Evolutionary conservation across 192 early-diverging fungal genomes (phyloP).

Genomic region (Backusella parvicylindrica): DNA sequence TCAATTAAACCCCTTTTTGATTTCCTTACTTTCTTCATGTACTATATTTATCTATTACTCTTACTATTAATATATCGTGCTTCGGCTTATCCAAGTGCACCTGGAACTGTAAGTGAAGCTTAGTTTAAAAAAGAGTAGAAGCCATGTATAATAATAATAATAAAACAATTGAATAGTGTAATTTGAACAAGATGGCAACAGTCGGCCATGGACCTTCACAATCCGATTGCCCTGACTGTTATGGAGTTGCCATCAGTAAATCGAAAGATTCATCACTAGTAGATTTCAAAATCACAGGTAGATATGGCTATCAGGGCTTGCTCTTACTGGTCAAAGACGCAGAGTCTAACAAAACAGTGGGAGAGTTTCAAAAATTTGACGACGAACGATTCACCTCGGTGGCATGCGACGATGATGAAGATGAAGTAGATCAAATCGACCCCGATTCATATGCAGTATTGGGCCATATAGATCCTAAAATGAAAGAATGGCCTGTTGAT

Average conservation of each 20-base stretch:
- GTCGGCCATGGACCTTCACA: constrained; percentile 16
- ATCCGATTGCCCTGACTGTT: constrained; percentile 9
- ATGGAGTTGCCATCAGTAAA: neutral
- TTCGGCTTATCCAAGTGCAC: constrained; percentile 11
- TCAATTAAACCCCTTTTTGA: neutral
- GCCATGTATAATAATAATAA: too few species aligned
- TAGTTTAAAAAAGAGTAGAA: neutral
- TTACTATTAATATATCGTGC: neutral
- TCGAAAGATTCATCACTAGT: neutral
- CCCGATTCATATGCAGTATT: constrained; percentile 1
- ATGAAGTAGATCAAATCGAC: constrained; percentile 5
- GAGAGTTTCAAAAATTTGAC: constrained; percentile 7
- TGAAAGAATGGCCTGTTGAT: constrained; percentile 9
- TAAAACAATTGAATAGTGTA: constrained; percentile 6
- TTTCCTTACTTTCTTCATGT: neutral
- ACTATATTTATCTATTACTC: neutral
- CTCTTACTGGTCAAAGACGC: constrained; percentile 5
- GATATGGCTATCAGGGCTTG: constrained; percentile 3
- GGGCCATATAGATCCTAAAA: constrained; percentile 7
- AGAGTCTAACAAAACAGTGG: constrained; percentile 7
- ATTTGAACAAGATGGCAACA: constrained; percentile 13
- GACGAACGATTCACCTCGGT: constrained; percentile 6
- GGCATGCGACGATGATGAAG: constrained; percentile 14
- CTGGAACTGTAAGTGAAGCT: constrained; percentile 8
- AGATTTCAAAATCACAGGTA: neutral